Percentiles rank a stretch among this genome's conserved stretches.
Conservation (phyloP, 371 early-diverging fungal species). For the Synchytrium microbalum region DNA sequence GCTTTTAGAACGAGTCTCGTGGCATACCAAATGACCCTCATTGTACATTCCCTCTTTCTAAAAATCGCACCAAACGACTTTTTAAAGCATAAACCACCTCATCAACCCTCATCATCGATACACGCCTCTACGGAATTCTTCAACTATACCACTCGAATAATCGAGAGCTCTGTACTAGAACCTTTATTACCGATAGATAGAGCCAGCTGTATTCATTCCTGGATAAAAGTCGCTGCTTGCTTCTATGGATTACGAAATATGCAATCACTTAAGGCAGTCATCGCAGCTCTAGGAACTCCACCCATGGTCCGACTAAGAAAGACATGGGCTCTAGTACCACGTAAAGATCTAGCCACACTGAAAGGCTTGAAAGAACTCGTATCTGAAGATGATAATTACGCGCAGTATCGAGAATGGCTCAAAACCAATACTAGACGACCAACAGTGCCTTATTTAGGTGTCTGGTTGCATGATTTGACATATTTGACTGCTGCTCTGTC, state of each 20-base stretch:
- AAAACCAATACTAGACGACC: slow-evolving; percentile 45
- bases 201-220: slow-evolving; percentile 56
- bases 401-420: slow-evolving; percentile 59
- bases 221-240: slow-evolving; percentile 67
- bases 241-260: slow-evolving; percentile 60
- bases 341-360: slow-evolving; percentile 53
- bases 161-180: slow-evolving; percentile 63
- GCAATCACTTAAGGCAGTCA: slow-evolving; percentile 67
- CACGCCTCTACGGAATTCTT: slow-evolving; percentile 73
- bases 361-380: slow-evolving; percentile 53
- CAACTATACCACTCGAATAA: slow-evolving; percentile 67
- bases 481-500: slow-evolving; percentile 63
- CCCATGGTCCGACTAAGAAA: slow-evolving; percentile 66
- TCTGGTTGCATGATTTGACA: slow-evolving; percentile 70
- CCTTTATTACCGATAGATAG: slow-evolving; percentile 54
- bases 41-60: slow-evolving; percentile 61
- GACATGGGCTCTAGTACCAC: slow-evolving; percentile 67
- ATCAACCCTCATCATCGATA: slow-evolving; percentile 56
- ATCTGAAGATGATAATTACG: slow-evolving; percentile 67
- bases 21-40: slow-evolving; percentile 65
- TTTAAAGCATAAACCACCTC: slow-evolving; percentile 53
- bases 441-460: slow-evolving; percentile 68
- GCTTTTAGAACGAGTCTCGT: slow-evolving; percentile 59
- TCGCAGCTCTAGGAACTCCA: slow-evolving; percentile 63
- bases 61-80: slow-evolving; percentile 59